Base-by-base conservation (phyloP, 2,329 filamentous ascomycete genomes). In the Cadophora gregata region DNA sequence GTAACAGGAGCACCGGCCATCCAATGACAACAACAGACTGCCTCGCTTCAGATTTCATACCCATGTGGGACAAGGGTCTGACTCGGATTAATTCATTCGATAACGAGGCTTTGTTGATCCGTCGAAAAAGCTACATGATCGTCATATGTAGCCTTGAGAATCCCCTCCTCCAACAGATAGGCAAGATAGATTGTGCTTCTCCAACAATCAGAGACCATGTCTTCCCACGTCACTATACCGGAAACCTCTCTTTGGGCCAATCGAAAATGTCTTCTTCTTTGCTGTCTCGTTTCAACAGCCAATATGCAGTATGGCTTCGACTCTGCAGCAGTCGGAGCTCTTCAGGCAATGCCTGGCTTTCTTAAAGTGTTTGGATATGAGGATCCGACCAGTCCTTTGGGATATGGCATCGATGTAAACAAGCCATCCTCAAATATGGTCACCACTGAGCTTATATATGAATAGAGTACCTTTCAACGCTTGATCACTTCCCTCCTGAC, bases 331-430 rank as follows among this genome's bases (percentile, higher is more conserved):
- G 77, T 85, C 0, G 80, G 80, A 9, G 80, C 79, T 2, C 73
- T 83, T 4, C 79, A 84, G 69, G 82, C 82, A 3, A 84, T 84
- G 82, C 83, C 83, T 0, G 83, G 83, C 0, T 85, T 85, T 60
- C 71, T 85, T 9, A 77, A 78, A 60, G 82, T 85, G 0, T 86
- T 84, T 70, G 83, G 83, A 0, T 83, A 85, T 25, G 56, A 59
- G 21, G 69, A 71, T 36, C 62, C 63, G 31, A 64, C 58, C 3
- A 67, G 55, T 45, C 42, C 60, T 27, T 47, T 71, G 47, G 70
- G 70, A 33, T 70, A 70, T 63, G 65, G 67, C 4, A 67, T 71
- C 59, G 64, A 68, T 64, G 67, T 67, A 59, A 62, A 45, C 19
- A 31, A 7, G 2, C 27, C 16, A 36, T 19, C 3, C n/a, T 12